A percentile compares a stretch with the other conserved stretches of the same genome.
Conservation (phyloP, 768 basidiomycete species). For the Coprinopsis cinerea region DNA sequence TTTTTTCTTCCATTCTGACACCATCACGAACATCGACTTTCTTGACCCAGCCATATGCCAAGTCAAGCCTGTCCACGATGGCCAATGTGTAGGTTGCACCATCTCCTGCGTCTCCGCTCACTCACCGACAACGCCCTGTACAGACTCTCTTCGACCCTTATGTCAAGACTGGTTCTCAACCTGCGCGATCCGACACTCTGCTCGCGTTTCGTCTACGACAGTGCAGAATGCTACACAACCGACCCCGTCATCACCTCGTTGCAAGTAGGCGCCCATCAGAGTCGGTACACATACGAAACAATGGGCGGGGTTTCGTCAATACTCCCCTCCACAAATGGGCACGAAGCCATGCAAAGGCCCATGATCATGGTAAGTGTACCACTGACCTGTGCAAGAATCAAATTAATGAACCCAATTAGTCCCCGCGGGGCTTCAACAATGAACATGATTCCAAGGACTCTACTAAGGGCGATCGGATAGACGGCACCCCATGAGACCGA, state of each 20-base stretch:
- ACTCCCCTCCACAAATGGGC: background rate
- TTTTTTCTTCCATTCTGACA: background rate
- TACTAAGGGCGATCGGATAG: too few species aligned
- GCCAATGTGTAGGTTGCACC: background rate
- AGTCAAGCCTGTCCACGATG: background rate
- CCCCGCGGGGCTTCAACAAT: too few species aligned
- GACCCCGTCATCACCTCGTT: background rate
- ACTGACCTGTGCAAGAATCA: too few species aligned
- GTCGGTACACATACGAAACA: background rate
- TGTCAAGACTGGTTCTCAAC: conserved; percentile 28
- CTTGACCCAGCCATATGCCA: conserved; percentile 3
- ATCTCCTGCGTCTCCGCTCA: background rate
- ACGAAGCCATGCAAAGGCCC: too few species aligned
- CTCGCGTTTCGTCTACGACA: background rate
- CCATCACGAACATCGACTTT: background rate
- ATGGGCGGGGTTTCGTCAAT: background rate
- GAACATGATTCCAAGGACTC: too few species aligned
- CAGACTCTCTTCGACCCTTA: conserved; percentile 26
- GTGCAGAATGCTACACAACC: background rate
- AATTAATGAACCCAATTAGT: too few species aligned
- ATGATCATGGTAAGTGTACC: too few species aligned
- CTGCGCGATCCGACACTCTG: conserved; percentile 20
- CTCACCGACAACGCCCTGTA: background rate
- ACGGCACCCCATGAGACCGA: too few species aligned
- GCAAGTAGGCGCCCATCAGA: background rate